Base-by-base conservation (phyloP, 73 alveolate species). In the Paraurostyla sp. region DNA sequence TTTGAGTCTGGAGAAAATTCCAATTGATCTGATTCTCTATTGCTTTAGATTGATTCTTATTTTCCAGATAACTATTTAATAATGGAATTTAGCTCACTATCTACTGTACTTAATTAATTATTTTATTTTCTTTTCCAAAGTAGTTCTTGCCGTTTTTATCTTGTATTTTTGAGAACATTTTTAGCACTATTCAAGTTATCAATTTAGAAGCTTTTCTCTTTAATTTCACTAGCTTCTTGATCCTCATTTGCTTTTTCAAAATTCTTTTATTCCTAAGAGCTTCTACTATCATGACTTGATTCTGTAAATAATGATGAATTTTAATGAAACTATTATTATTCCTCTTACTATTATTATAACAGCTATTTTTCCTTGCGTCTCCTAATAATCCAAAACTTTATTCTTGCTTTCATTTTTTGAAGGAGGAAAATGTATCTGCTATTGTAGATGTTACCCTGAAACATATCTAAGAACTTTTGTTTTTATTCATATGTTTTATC, bases 391-490 rank as follows among this genome's bases (percentile, higher is more conserved):
- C 56, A 65, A 23, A 35, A 65, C 7, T 38, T 32, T 22, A 65
- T 65, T 65, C 58, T 65, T 20, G 82, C 82, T 38, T 65, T 65
- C 56, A 65, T 65, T 65, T 65, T 2, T 58, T 22, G 33, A 9
- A 65, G 36, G 15, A 65, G 36, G 23, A 65, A 65, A 11, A 65
- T 58, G 25, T 38, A 65, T 38, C 82, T 65, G 58, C 82, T 65
- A 38, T 65, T 65, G 32, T 65, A 65, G 23, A 65, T 38, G 32
- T 65, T 65, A 38, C 82, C 82, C 58, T 65, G 33, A 40, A 65
- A 65, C 25, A 38, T n/a, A 40, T 65, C 82, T 65, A 65, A 33
- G 58, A 15, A 22, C 41, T 65, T 65, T 2, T 13, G 9, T 22
- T 65, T 65, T 1, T 16, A 1, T 2, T 65, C 82, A 35, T 65